Base-by-base conservation (phyloP, 2,329 filamentous ascomycete genomes). In the Fusarium sp. region DNA sequence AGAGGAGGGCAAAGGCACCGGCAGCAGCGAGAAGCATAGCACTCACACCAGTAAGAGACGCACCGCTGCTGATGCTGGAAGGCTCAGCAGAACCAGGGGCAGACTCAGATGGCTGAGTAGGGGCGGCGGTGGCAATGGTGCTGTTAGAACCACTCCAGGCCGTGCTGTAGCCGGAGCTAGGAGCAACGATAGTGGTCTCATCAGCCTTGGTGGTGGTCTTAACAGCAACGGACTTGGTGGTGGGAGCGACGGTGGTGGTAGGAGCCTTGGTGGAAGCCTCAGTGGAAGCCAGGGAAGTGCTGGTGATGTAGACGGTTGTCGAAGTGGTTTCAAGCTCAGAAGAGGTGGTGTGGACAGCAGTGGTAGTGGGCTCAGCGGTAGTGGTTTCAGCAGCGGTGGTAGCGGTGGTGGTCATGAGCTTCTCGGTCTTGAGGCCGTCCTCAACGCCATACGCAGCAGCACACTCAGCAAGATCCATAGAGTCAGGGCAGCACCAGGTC, bases 401-500 rank as follows among this genome's bases (percentile, higher is more conserved):
- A 31, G 63, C 57, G n/a, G 71, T 68, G 50, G 65, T 69, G 26
- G 77, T 74, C 23, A 77, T 66, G 34, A 77, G 49, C 74, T 73
- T 45, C 76, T 76, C 77, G 45, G 79, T 74, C 56, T 82, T 75
- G 28, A 83, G 81, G 65, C 84, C 80, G 50, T 81, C 81, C 51
- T 81, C 78, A 56, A 90, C 83, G 42, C 77, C 77, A 54, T 85
- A 86, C 33, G 83, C 81, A 53, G 80, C 77, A 57, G 88, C 88
- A 77, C 88, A 91, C 45, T 84, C 78, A 28, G 77, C 78, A 49
- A 89, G 80, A 65, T 83, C 80, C 81, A 86, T 81, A 64, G 79
- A 81, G 42, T 88, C 78, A 41, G 87, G 86, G 78, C 88, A 91
- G 82, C 88, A 91, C 81, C 85, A 85, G 34, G 88, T 89, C 58